Evolutionary conservation across 495 filamentous ascomycete species (phyloP).

Genomic region (Aspergillus campestris): DNA sequence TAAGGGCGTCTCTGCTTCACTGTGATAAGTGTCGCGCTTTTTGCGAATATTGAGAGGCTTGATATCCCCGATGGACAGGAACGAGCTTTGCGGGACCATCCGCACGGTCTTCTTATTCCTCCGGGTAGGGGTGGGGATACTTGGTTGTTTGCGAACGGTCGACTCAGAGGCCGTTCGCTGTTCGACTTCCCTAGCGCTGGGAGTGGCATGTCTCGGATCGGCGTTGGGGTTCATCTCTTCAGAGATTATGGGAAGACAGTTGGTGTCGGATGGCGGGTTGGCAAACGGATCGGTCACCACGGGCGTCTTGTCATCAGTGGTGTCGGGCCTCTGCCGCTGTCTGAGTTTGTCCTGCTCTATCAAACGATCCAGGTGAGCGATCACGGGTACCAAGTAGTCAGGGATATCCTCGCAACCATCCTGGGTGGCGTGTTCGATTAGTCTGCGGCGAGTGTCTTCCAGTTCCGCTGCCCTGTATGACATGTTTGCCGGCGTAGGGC

Average conservation of each 20-base stretch:
- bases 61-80: constrained; percentile 29
- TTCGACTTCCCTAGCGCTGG: not conserved
- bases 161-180: not conserved
- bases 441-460: constrained; percentile 47
- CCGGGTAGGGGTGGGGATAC: constrained; percentile 1
- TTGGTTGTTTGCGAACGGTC: not conserved
- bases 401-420: constrained; percentile 31
- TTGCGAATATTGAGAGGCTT: constrained; percentile 50
- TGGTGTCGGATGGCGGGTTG: constrained; percentile 23
- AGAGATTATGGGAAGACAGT: constrained; percentile 43
- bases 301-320: constrained; percentile 24
- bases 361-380: constrained; percentile 53
- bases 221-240: constrained; percentile 28
- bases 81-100: constrained; percentile 37
- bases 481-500: constrained; percentile 16
- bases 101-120: constrained; percentile 35
- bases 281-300: constrained; percentile 50
- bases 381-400: constrained; percentile 48
- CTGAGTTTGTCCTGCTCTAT: constrained; percentile 39
- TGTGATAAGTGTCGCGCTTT: constrained; percentile 16
- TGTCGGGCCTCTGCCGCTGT: constrained; percentile 9
- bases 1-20: not conserved
- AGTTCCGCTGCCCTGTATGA: constrained; percentile 44
- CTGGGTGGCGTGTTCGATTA: constrained; percentile 38
- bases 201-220: not conserved